Conservation (phyloP, 2,329 filamentous ascomycete species). For the Lachnellula willkommii region DNA sequence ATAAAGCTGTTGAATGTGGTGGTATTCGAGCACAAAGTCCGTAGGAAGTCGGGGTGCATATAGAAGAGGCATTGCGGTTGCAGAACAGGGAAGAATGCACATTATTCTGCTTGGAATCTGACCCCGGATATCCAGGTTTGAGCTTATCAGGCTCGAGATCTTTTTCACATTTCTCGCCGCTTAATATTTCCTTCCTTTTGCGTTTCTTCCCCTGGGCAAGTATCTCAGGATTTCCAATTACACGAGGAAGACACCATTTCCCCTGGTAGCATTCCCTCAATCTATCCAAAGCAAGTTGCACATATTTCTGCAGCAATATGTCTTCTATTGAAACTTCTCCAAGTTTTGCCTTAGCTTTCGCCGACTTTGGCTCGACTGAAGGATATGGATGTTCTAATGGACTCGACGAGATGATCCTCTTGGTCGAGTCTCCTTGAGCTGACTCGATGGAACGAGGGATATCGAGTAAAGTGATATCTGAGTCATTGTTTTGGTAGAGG, state of each 20-base stretch:
- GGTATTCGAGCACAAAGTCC: slow-evolving; percentile 28
- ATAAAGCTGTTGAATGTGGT: slow-evolving; percentile 40
- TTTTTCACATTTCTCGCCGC: background rate
- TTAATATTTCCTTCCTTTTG: slow-evolving; percentile 1
- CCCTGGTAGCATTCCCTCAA: slow-evolving; percentile 22
- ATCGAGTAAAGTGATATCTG: slow-evolving; percentile 57
- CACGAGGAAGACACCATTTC: slow-evolving; percentile 32
- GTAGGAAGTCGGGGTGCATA: background rate
- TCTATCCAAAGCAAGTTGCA: slow-evolving; percentile 26
- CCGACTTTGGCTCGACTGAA: slow-evolving; percentile 50
- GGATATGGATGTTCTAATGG: slow-evolving; percentile 39
- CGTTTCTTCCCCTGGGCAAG: background rate
- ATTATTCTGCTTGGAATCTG: too few species aligned
- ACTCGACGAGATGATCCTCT: slow-evolving; percentile 34
- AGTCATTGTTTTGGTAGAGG: slow-evolving; percentile 48
- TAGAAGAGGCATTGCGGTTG: background rate
- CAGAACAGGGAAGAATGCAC: background rate
- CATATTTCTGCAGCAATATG: slow-evolving; percentile 24
- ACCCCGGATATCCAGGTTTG: background rate
- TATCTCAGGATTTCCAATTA: background rate
- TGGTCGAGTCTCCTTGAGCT: slow-evolving; percentile 44
- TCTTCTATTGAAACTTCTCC: slow-evolving; percentile 17
- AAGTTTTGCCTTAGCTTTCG: slow-evolving; percentile 28
- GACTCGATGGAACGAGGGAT: slow-evolving; percentile 65
- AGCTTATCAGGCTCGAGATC: background rate